These are phyloP conservation scores for Erigeron philadelphicus DNA, from an alignment of 140 eudicot genomes.

Conservation along the genomic window DNA sequence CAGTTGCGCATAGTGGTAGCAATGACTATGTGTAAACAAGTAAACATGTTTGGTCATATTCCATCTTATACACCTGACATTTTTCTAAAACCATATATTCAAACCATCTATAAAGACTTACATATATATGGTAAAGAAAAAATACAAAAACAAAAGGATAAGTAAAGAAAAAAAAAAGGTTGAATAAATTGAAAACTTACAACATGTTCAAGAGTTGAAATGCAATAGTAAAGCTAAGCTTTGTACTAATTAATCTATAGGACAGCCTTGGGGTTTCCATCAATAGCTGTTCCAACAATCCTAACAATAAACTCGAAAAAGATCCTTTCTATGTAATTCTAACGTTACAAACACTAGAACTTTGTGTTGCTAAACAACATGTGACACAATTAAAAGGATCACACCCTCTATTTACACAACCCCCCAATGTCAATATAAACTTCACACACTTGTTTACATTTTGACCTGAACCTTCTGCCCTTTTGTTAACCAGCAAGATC, in stretches of 20 bases:
- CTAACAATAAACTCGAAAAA: background rate
- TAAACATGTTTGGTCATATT: too few species aligned
- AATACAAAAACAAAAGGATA: background rate
- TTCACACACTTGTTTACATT: constrained; percentile 30
- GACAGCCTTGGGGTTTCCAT: background rate
- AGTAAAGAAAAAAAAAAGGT: background rate
- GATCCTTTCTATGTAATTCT: constrained; percentile 21
- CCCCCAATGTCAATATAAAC: constrained; percentile 16
- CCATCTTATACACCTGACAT: too few species aligned
- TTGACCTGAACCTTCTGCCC: constrained; percentile 2
- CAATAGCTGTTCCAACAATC: background rate
- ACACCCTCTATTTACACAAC: constrained; percentile 31
- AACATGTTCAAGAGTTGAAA: background rate
- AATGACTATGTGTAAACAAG: too few species aligned
- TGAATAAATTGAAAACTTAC: background rate
- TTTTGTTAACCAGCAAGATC: constrained; percentile 6
- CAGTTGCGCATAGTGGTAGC: too few species aligned
- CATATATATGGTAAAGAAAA: background rate
- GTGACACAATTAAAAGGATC: constrained; percentile 15
- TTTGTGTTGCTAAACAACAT: constrained; percentile 26
- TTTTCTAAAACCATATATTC: too few species aligned
- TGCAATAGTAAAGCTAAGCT: constrained; percentile 5
- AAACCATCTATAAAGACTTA: too few species aligned
- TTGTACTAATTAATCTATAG: constrained; percentile 8
- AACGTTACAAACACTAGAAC: constrained; percentile 30